Percentiles rank a stretch among this genome's conserved stretches.
Evolutionary conservation across 495 filamentous ascomycete genomes (phyloP).

Genomic region (Aspergillus incahuasiensis): DNA sequence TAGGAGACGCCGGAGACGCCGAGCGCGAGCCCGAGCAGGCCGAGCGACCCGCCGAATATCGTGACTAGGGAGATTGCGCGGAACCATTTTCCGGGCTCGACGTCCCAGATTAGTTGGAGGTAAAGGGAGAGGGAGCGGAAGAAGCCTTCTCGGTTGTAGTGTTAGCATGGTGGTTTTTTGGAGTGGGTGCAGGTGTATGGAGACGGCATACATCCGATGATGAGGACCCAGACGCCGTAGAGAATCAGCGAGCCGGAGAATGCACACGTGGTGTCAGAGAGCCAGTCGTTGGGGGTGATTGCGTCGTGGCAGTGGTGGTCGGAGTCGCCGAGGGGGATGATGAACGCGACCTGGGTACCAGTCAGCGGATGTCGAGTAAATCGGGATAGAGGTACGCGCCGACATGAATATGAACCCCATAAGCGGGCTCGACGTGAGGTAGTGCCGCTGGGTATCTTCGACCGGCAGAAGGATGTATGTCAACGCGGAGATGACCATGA

Average conservation of each 20-base stretch:
- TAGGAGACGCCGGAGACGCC: slow-evolving; percentile 78
- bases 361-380: neutral
- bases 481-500: slow-evolving; percentile 60
- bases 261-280: slow-evolving; percentile 64
- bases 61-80: slow-evolving; percentile 66
- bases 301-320: slow-evolving; percentile 69
- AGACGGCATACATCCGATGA: slow-evolving; percentile 57
- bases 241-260: slow-evolving; percentile 75
- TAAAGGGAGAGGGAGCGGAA: slow-evolving; percentile 78
- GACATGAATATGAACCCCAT: slow-evolving; percentile 31
- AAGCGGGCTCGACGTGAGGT: slow-evolving; percentile 51
- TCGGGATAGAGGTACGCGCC: slow-evolving; percentile 40
- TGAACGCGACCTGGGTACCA: slow-evolving; percentile 48
- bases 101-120: slow-evolving; percentile 84
- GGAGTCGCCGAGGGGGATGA: slow-evolving; percentile 66
- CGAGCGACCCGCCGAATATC: slow-evolving; percentile 57
- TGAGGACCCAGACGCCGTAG: slow-evolving; percentile 64
- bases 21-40: slow-evolving; percentile 34
- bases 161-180: neutral
- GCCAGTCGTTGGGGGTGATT: slow-evolving; percentile 82
- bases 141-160: slow-evolving; percentile 45
- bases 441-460: slow-evolving; percentile 73
- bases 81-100: slow-evolving; percentile 70
- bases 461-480: slow-evolving; percentile 70
- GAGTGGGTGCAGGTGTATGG: no score